Percentiles rank a stretch among this genome's conserved stretches.
These are phyloP conservation scores for Myxozyma sirexii DNA, from an alignment of 805 yeast genomes.

Conservation along the genomic window DNA sequence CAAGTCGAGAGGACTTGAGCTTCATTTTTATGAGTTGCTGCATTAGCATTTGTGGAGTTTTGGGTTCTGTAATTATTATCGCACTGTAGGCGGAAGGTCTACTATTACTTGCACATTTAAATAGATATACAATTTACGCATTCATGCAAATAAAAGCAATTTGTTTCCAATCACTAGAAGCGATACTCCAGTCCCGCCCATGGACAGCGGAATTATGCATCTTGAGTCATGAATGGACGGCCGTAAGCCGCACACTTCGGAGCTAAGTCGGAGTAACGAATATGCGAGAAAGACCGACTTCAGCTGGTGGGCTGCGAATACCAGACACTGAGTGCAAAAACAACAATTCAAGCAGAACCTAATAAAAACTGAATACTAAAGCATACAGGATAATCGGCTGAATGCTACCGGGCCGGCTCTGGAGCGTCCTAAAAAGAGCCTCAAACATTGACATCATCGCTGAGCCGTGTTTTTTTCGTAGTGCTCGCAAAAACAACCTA, in stretches of 20 bases:
- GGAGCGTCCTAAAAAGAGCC: too few relatives aligned
- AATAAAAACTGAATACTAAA: too few relatives aligned
- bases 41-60: not conserved
- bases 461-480: slow-evolving; percentile 3
- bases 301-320: not conserved
- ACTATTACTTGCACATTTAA: too few relatives aligned
- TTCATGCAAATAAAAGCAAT: too few relatives aligned
- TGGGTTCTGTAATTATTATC: not conserved
- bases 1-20: not conserved
- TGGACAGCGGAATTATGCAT: not conserved
- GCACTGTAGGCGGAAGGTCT: not conserved
- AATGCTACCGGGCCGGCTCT: too few relatives aligned
- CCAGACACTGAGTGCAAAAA: too few relatives aligned
- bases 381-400: too few relatives aligned
- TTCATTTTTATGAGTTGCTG: not conserved
- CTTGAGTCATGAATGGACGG: not conserved
- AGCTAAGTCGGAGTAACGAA: not conserved
- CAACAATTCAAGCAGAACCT: too few relatives aligned
- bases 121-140: too few relatives aligned
- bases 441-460: not conserved
- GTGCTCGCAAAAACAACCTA: not conserved
- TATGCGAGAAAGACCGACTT: not conserved
- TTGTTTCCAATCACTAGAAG: too few relatives aligned
- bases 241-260: slow-evolving; percentile 7
- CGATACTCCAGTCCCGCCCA: too few relatives aligned